These are phyloP conservation scores for Heterotrichella gracilis DNA, from an alignment of 352 stramenopile genomes.

Conservation along the genomic window DNA sequence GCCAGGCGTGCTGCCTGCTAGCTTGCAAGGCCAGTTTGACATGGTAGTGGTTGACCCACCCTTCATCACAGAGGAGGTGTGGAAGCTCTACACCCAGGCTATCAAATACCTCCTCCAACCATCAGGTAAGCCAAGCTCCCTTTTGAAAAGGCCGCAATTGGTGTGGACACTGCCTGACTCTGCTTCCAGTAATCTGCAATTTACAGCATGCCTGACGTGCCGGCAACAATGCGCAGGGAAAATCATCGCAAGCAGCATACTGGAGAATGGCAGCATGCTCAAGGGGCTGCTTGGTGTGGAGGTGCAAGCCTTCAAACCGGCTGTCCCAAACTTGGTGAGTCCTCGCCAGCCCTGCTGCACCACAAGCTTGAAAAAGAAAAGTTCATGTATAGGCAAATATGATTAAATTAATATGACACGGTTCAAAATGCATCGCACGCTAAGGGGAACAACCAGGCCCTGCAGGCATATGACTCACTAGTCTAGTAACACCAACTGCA, in stretches of 20 bases:
- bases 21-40: conserved; percentile 36
- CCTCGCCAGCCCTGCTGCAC: too few species aligned
- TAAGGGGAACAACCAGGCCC: too few species aligned
- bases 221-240: conserved; percentile 27
- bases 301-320: conserved; percentile 38
- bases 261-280: conserved; percentile 49
- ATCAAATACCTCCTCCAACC: conserved; percentile 32
- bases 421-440: too few species aligned
- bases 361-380: too few species aligned
- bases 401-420: too few species aligned
- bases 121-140: background rate
- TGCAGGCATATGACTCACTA: too few species aligned
- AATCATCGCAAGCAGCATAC: conserved; percentile 51
- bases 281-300: conserved; percentile 37
- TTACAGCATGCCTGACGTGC: background rate
- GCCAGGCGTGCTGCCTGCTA: conserved; percentile 29
- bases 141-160: conserved; percentile 13
- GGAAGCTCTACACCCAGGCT: conserved; percentile 41
- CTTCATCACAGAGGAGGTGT: conserved; percentile 64
- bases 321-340: conserved; percentile 60
- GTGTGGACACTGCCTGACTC: too few species aligned
- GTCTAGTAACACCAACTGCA: too few species aligned
- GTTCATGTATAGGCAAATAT: too few species aligned
- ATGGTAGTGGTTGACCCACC: conserved; percentile 60
- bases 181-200: conserved; percentile 12